Conservation (phyloP, 2,329 filamentous ascomycete species). For the Fusarium pseudoanthophilum region DNA sequence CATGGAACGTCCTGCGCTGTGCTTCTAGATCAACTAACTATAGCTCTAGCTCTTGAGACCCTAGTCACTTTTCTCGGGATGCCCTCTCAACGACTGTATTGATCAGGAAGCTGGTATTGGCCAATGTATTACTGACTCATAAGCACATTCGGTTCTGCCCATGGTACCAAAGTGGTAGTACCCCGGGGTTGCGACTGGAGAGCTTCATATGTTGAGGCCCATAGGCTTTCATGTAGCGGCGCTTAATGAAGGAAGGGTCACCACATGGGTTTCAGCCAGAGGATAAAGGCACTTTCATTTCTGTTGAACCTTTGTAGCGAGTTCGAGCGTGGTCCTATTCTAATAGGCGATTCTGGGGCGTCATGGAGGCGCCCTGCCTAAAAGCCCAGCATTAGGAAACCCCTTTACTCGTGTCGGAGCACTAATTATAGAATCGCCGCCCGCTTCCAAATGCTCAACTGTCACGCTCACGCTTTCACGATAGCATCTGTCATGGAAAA, state of each 20-base stretch:
- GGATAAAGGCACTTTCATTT: neutral
- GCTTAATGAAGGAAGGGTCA: neutral
- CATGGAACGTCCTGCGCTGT: neutral
- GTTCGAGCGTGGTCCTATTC: no score
- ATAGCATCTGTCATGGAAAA: neutral
- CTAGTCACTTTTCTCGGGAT: neutral
- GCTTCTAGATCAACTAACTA: neutral
- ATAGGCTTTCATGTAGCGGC: neutral
- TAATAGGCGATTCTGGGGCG: neutral
- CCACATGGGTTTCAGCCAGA: neutral
- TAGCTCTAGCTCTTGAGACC: neutral
- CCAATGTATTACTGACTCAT: no score
- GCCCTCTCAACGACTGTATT: neutral
- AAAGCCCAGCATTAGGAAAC: neutral
- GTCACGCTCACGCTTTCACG: neutral
- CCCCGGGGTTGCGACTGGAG: neutral
- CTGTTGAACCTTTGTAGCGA: neutral
- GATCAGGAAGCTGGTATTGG: neutral
- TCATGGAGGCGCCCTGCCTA: neutral
- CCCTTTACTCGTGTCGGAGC: neutral
- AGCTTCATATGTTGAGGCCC: no score
- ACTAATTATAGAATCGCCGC: neutral
- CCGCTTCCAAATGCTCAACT: slow-evolving; percentile 5
- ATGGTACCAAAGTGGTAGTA: neutral
- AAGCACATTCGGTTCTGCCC: neutral